phyloP scores from a whole-genome alignment of 306 rosid genomes.

The Crotalaria pallida region DNA sequence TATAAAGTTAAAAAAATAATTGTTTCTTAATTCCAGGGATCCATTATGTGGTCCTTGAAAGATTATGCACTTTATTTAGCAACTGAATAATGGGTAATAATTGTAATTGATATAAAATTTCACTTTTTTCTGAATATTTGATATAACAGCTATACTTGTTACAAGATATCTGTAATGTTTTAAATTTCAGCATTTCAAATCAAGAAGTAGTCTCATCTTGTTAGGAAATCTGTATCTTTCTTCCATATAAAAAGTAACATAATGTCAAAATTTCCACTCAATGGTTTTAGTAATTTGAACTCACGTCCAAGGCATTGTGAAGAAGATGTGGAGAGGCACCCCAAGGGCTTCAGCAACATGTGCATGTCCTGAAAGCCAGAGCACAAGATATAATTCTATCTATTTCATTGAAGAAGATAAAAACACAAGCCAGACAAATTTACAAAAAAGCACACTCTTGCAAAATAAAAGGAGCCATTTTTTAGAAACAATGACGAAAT shows the following conservation, averaged over 20 bases:
- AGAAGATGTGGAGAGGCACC: no score
- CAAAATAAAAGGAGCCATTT: background rate
- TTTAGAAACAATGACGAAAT: background rate
- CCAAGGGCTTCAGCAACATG: no score
- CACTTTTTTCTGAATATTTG: background rate
- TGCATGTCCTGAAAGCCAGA: conserved; percentile 60
- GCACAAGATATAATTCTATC: background rate
- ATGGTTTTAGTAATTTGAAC: conserved; percentile 24
- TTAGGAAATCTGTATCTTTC: background rate
- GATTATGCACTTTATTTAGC: background rate
- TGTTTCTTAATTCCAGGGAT: background rate
- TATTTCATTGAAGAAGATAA: background rate
- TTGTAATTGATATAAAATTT: background rate
- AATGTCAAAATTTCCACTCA: background rate
- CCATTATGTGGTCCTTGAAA: background rate
- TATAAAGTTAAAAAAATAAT: background rate
- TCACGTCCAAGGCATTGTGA: no score
- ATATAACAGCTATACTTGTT: background rate
- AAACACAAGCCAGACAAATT: background rate
- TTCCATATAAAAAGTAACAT: background rate
- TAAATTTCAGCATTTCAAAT: background rate
- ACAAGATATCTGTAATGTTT: background rate
- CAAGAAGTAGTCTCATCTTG: background rate
- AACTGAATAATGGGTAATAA: background rate
- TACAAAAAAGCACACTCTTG: background rate